These are phyloP conservation scores for Boletus semigastroideus DNA, from an alignment of 1,284 basidiomycete genomes.

Conservation along the genomic window DNA sequence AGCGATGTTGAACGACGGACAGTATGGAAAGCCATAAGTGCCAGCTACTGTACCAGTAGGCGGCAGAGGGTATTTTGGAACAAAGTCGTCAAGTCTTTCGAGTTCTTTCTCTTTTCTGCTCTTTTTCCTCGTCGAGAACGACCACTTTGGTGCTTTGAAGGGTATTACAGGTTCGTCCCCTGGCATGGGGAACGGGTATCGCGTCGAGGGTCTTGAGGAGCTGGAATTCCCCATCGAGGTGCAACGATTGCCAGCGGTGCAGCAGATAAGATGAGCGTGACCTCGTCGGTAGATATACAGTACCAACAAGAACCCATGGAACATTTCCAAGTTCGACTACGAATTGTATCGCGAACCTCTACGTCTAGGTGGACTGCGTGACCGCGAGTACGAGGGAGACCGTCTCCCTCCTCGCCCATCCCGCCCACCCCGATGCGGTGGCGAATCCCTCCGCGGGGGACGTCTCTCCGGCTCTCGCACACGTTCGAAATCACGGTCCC, in stretches of 20 bases:
- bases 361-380: constrained; percentile 36
- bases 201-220: constrained; percentile 16
- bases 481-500: constrained; percentile 36
- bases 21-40: constrained; percentile 23
- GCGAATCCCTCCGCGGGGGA: constrained; percentile 43
- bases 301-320: neutral
- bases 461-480: constrained; percentile 35
- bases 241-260: neutral
- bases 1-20: constrained; percentile 16
- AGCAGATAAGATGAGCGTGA: neutral
- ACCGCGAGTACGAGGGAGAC: constrained; percentile 33
- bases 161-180: constrained; percentile 1
- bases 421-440: constrained; percentile 42
- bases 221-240: constrained; percentile 25
- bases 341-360: constrained; percentile 31
- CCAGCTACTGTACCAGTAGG: neutral
- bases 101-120: constrained; percentile 18
- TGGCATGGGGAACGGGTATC: constrained; percentile 29
- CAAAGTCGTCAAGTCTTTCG: constrained; percentile 18
- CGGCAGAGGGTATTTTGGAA: constrained; percentile 16
- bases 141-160: constrained; percentile 20
- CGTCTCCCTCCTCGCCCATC: constrained; percentile 41
- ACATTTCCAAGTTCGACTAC: neutral
- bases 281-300: neutral
- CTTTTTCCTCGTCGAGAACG: constrained; percentile 14